Conservation (phyloP, 805 yeast species). For the Candida xiaguanensis region DNA sequence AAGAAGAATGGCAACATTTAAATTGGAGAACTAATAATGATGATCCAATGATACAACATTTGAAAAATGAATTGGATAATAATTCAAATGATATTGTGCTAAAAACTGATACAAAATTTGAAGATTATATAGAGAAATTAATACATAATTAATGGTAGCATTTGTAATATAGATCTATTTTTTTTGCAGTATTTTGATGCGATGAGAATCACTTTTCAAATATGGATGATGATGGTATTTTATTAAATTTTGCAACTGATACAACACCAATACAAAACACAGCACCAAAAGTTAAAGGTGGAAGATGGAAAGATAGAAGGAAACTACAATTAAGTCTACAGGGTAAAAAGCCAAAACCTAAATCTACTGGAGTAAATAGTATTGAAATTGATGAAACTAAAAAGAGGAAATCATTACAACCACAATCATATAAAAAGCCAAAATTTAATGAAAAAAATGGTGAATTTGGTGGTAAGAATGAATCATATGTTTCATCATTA, state of each 20-base stretch:
- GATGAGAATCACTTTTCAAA: background rate
- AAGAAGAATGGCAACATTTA: slow-evolving; percentile 36
- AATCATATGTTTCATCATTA: slow-evolving; percentile 78
- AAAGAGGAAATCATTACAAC: background rate
- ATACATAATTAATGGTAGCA: slow-evolving; percentile 11
- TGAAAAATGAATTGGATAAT: slow-evolving; percentile 15
- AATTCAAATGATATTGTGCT: slow-evolving; percentile 17
- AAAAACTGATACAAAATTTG: slow-evolving; percentile 19
- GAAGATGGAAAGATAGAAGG: slow-evolving; percentile 80
- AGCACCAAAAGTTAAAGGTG: slow-evolving; percentile 54
- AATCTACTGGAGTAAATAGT: slow-evolving; percentile 31
- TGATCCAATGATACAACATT: slow-evolving; percentile 12
- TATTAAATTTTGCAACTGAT: slow-evolving; percentile 64
- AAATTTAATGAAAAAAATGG: slow-evolving; percentile 48
- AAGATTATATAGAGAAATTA: slow-evolving; percentile 23
- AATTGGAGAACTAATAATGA: slow-evolving; percentile 23
- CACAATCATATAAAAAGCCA: slow-evolving; percentile 24
- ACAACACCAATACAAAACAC: slow-evolving; percentile 21
- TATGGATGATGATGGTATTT: slow-evolving; percentile 55
- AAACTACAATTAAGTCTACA: slow-evolving; percentile 49
- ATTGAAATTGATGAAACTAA: slow-evolving; percentile 16
- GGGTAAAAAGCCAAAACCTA: slow-evolving; percentile 35
- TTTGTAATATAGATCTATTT: slow-evolving; percentile 1
- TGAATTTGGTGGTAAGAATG: slow-evolving; percentile 50
- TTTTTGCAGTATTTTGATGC: slow-evolving; percentile 5